Base-by-base conservation (phyloP, 148 eudicot genomes). In the Amaranthus palmeri region DNA sequence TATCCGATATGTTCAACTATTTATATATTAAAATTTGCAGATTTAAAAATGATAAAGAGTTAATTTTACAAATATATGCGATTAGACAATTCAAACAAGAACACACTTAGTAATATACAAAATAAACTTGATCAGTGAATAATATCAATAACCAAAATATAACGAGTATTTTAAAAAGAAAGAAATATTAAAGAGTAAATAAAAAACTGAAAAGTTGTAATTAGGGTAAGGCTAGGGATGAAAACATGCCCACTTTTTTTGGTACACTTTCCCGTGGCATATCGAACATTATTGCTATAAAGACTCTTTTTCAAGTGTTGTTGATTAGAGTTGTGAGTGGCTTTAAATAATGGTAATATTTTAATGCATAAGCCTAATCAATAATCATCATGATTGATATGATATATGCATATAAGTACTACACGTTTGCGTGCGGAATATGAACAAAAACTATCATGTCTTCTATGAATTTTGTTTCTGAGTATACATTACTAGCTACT, bases 371-470 rank as follows among this genome's bases (percentile, higher is more conserved):
- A 66, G 68, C 14, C 54, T 77, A 68, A 72, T 59, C 76, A 66
- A 47, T 77, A 68, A 72, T 59, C 76, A 66, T 72, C 45, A 59
- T 65, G n/a, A 53, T 70, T 65, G 69, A 65, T 43, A 61, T 72
- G 67, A 72, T 50, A 50, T 25, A 71, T 72, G 55, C 57, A 71
- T 72, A 65, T 6, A 63, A 72, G 52, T 54, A 64, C 61, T 36
- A 53, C 76, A 73, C 70, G 70, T 64, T 64, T 65, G 54, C 62
- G 70, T 73, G 54, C 70, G 44, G 53, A 65, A 65, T 73, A 73
- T 73, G 76, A 64, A 54, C 76, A 73, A 53, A 73, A 64, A 45
- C 46, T 41, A 73, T 73, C 0, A 73, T 64, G 18, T 11, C 60
- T 13, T 8, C 47, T 41, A 11, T 6, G 43, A 40, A 11, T 6